Percentiles rank a stretch among this genome's conserved stretches.
Evolutionary conservation across 1,284 basidiomycete species (phyloP).

Genomic region (Tremellales sp.): DNA sequence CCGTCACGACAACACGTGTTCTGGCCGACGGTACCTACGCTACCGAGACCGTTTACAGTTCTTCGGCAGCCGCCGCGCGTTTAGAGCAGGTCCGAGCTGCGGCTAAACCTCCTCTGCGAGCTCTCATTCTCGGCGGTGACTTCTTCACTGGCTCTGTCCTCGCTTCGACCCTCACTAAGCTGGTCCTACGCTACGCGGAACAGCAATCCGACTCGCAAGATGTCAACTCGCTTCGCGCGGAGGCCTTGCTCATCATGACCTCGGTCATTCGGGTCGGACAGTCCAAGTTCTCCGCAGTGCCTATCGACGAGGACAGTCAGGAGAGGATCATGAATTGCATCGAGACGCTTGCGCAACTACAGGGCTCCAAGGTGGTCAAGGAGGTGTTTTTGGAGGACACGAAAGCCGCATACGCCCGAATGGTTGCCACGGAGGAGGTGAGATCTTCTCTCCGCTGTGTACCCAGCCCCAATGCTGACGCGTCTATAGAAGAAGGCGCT

Average conservation of each 20-base stretch:
- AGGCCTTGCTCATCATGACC: slow-evolving; percentile 98
- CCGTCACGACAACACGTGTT: slow-evolving; percentile 58
- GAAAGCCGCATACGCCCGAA: slow-evolving; percentile 86
- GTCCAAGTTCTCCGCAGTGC: slow-evolving; percentile 85
- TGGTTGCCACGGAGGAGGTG: slow-evolving; percentile 88
- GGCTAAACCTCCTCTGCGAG: slow-evolving; percentile 84
- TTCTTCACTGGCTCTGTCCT: slow-evolving; percentile 95
- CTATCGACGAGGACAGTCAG: slow-evolving; percentile 96
- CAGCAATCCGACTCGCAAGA: slow-evolving; percentile 57
- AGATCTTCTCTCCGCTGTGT: slow-evolving; percentile 11
- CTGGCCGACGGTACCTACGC: slow-evolving; percentile 97
- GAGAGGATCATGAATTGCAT: slow-evolving; percentile 98
- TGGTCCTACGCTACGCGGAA: slow-evolving; percentile 77
- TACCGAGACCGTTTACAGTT: slow-evolving; percentile 85
- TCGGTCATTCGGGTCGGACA: slow-evolving; percentile 95
- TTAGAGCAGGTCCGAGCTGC: slow-evolving; percentile 79
- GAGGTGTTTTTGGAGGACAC: slow-evolving; percentile 92
- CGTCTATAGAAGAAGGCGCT: slow-evolving; percentile 67
- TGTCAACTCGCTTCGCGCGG: slow-evolving; percentile 75
- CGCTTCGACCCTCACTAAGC: slow-evolving; percentile 83
- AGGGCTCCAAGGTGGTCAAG: slow-evolving; percentile 60
- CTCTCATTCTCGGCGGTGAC: slow-evolving; percentile 88
- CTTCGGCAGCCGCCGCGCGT: slow-evolving; percentile 61
- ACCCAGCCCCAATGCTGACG: slow-evolving; percentile 2
- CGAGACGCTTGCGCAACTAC: slow-evolving; percentile 75